Conservation (phyloP, 352 stramenopile genomes). For the Globisporangium abappressorium region DNA sequence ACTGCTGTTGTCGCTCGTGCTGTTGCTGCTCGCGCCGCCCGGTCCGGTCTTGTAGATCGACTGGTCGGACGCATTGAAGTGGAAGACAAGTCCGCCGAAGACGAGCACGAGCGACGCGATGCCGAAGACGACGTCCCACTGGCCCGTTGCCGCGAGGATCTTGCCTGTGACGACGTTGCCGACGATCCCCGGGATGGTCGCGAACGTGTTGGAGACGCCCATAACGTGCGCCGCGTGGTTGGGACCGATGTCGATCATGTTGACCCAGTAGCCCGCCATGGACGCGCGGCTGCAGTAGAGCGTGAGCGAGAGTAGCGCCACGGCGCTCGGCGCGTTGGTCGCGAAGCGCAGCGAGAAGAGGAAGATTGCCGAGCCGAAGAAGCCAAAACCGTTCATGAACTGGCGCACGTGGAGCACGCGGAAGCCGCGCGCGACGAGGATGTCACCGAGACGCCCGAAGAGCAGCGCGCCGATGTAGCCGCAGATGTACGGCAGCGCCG, state of each 20-base stretch:
- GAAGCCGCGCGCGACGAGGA: constrained; percentile 57
- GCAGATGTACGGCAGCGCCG: constrained; percentile 74
- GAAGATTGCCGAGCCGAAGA: constrained; percentile 69
- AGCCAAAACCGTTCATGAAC: constrained; percentile 70
- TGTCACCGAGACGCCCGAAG: constrained; percentile 67
- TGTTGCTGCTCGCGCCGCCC: neutral
- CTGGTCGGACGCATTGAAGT: constrained; percentile 72
- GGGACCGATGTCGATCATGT: constrained; percentile 87
- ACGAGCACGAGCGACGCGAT: constrained; percentile 73
- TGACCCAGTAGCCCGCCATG: constrained; percentile 85
- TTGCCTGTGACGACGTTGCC: constrained; percentile 83
- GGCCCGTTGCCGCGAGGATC: constrained; percentile 66
- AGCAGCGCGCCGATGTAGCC: constrained; percentile 73
- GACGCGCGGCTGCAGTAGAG: constrained; percentile 74
- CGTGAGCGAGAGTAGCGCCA: constrained; percentile 69
- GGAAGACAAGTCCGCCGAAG: constrained; percentile 71
- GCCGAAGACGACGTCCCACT: constrained; percentile 82
- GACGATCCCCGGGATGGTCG: constrained; percentile 80
- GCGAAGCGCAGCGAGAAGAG: constrained; percentile 73
- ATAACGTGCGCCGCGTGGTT: constrained; percentile 83
- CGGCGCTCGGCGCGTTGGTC: constrained; percentile 42
- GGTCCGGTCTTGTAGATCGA: constrained; percentile 49
- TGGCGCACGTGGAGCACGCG: constrained; percentile 77
- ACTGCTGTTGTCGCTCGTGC: constrained; percentile 30
- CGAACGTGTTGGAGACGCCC: constrained; percentile 86